Conservation (phyloP, 345 rosid species). For the Citrus sp. region DNA sequence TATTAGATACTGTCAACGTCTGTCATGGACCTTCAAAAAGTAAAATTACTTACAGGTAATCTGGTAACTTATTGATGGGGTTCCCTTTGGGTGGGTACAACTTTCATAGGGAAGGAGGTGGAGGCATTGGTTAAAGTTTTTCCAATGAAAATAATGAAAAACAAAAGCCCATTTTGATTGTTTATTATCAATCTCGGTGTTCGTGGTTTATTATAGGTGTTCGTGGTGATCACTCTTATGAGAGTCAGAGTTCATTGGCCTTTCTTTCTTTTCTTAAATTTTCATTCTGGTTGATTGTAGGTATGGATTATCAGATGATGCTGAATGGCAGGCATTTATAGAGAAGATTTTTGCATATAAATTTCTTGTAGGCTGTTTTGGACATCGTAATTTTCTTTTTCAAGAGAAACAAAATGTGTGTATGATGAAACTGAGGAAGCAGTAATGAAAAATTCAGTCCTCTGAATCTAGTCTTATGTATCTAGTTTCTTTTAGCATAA, state of each 20-base stretch:
- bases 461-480: neutral
- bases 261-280: neutral
- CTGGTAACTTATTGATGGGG: neutral
- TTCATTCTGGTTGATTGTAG: neutral
- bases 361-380: neutral
- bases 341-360: neutral
- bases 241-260: neutral
- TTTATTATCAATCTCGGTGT: neutral
- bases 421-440: neutral
- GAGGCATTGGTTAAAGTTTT: neutral
- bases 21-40: neutral
- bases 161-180: neutral
- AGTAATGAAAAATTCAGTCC: neutral
- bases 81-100: neutral
- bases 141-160: neutral
- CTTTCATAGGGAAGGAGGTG: neutral
- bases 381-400: neutral
- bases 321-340: neutral
- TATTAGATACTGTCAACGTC: neutral
- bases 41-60: neutral
- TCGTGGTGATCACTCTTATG: neutral
- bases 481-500: neutral
- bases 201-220: neutral
- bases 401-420: neutral
- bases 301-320: neutral